Percentiles rank a stretch among this genome's conserved stretches.
Conservation (phyloP, 164 flowering plant genomes). For the Piper longum region DNA sequence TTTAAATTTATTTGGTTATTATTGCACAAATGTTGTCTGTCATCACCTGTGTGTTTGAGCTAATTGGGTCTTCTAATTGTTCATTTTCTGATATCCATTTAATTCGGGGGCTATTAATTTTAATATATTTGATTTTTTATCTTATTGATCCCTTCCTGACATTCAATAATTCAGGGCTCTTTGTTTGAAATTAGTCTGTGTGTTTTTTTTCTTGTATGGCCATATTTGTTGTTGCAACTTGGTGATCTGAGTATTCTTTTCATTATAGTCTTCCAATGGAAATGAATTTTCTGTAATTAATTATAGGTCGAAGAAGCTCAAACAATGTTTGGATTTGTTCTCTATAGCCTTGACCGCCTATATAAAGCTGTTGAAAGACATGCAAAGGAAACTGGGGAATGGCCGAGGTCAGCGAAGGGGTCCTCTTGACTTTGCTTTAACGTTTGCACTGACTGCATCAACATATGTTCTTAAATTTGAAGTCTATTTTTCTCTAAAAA, state of each 20-base stretch:
- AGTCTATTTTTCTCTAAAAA: too few species aligned
- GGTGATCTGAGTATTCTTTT: too few species aligned
- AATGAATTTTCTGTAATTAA: neutral
- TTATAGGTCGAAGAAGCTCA: slow-evolving; percentile 61
- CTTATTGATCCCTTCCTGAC: neutral
- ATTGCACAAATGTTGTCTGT: too few species aligned
- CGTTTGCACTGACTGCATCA: too few species aligned
- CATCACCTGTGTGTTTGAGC: neutral
- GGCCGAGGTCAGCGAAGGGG: slow-evolving; percentile 53
- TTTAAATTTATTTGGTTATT: neutral
- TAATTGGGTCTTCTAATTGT: neutral
- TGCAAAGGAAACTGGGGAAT: slow-evolving; percentile 82
- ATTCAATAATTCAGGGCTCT: too few species aligned
- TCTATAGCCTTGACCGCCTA: slow-evolving; percentile 61
- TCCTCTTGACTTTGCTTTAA: neutral
- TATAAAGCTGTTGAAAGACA: slow-evolving; percentile 65
- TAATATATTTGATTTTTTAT: neutral
- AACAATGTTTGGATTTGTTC: slow-evolving; percentile 57
- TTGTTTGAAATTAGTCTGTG: too few species aligned
- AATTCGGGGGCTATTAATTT: neutral
- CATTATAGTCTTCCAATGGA: neutral
- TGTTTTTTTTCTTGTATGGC: too few species aligned
- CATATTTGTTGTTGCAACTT: too few species aligned
- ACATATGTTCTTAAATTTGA: too few species aligned
- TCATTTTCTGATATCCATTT: neutral